phyloP scores from a whole-genome alignment of 106 monocot genomes.

The Posidonia australis region DNA sequence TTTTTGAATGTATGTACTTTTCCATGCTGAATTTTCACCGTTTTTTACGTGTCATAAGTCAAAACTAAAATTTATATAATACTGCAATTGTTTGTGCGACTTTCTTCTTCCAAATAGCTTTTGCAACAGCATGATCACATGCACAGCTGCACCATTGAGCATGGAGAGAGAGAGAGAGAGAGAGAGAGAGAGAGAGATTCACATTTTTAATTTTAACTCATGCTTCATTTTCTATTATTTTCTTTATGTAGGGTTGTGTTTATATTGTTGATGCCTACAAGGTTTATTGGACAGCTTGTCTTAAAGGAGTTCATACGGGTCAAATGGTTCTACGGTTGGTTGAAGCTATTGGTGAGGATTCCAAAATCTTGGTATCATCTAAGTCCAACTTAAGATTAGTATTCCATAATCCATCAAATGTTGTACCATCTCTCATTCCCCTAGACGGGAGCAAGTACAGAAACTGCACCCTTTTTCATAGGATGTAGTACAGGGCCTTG shows the following conservation, averaged over 20 bases:
- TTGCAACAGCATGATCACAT: neutral
- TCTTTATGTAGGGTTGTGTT: slow-evolving; percentile 63
- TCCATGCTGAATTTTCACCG: no score
- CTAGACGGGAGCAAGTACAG: no score
- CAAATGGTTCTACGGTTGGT: slow-evolving; percentile 92
- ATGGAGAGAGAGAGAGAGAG: no score
- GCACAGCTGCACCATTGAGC: neutral
- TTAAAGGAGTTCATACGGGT: slow-evolving; percentile 76
- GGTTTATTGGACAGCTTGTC: slow-evolving; percentile 70
- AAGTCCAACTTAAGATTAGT: neutral
- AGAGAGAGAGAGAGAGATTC: no score
- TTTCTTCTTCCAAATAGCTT: no score
- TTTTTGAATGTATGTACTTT: slow-evolving; percentile 70
- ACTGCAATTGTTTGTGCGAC: no score
- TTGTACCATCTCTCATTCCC: no score
- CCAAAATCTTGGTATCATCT: neutral
- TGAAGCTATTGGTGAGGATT: slow-evolving; percentile 81
- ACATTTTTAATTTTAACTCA: neutral
- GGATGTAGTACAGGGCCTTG: no score
- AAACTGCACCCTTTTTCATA: no score
- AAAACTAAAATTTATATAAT: no score
- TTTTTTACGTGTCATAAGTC: no score
- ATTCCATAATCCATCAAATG: neutral
- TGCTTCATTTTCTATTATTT: neutral
- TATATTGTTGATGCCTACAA: slow-evolving; percentile 90